Evolutionary conservation across 2,329 filamentous ascomycete species (phyloP).

Genomic region (Conoideocrella luteorostrata): DNA sequence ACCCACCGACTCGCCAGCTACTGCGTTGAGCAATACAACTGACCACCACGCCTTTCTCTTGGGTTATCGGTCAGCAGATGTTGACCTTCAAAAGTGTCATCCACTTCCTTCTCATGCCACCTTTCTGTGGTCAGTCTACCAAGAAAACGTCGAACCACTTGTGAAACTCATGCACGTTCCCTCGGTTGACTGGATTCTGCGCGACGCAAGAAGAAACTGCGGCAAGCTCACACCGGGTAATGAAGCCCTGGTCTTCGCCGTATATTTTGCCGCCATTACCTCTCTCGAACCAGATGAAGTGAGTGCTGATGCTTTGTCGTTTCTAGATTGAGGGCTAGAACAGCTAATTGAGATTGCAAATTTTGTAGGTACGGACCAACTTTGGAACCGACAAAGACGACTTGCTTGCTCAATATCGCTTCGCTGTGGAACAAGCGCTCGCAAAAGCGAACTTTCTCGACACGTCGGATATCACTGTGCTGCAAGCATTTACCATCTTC

Average conservation of each 20-base stretch:
- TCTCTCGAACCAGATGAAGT: constrained; percentile 57
- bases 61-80: constrained; percentile 64
- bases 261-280: constrained; percentile 52
- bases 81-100: constrained; percentile 59
- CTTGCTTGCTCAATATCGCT: constrained; percentile 41
- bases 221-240: constrained; percentile 49
- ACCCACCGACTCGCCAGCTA: constrained; percentile 34
- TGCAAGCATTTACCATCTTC: constrained; percentile 55
- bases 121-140: constrained; percentile 63
- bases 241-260: constrained; percentile 58
- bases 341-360: background rate
- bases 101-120: constrained; percentile 59
- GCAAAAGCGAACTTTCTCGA: constrained; percentile 52
- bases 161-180: constrained; percentile 67
- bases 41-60: constrained; percentile 68
- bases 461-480: constrained; percentile 47
- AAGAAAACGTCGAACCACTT: constrained; percentile 68
- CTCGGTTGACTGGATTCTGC: constrained; percentile 54
- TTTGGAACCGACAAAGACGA: constrained; percentile 38
- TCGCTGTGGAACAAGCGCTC: constrained; percentile 51
- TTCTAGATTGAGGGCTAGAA: background rate
- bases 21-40: constrained; percentile 22
- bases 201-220: constrained; percentile 53
- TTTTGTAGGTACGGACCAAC: constrained; percentile 25
- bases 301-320: no score